Evolutionary conservation across 805 yeast genomes (phyloP), one percentile per base, ranked within the genome.

Genomic region (Candida morakotiae): DNA sequence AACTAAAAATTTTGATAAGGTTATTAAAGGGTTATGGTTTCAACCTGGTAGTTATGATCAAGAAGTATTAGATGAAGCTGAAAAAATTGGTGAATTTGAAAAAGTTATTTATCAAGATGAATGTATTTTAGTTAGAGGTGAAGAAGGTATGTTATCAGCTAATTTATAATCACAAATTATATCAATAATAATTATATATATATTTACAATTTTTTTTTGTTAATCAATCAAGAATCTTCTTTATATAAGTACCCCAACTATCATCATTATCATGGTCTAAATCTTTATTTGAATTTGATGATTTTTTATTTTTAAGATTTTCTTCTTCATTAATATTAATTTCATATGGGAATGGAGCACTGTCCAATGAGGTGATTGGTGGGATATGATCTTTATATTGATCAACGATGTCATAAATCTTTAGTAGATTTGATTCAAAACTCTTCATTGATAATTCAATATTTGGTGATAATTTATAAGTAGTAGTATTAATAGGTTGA

Each of bases 41-140:
- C 95, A 86, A 52, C 95, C 95, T 0, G 95, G 94, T 0, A 74
- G 87, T 16, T 84, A 75, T 46, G 79, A 82, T 48, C 51, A 53
- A 2, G 68, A 63, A 9, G 75, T 74, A 3, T 62, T 82, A 13
- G 61, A 69, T 1, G 57, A 57, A 23, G 70, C 73, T n/a, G 52
- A 47, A 31, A 51, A 43, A 22, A 54, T 57, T 41, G 73, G 60
- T n/a, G 53, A 53, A 18, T 48, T 45, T 4, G 65, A 55, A 14
- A 50, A 46, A 14, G 58, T 63, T 3, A 57, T 73, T 14, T 60
- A 60, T 24, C 69, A 74, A 48, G 85, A 78, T 14, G 79, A 79
- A 43, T 86, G 95, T 59, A 77, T 86, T 29, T 60, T 86, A 41
- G 85, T 83, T 2, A 66, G 75, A 35, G 94, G 95, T 1, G 87